Conservation (phyloP, 83 land plant genomes). For the Thuja plicata region DNA sequence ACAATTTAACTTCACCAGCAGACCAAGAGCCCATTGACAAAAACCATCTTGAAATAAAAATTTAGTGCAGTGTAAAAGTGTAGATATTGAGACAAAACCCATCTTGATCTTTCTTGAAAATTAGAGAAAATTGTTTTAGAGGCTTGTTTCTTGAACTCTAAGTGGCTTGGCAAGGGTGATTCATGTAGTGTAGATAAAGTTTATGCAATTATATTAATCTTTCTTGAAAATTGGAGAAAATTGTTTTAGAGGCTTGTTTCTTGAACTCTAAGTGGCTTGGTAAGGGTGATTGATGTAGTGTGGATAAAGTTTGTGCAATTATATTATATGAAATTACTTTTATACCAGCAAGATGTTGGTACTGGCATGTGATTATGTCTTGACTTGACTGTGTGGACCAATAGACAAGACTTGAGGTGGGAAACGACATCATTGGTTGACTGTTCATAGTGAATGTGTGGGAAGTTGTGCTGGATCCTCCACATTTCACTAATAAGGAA, state of each 20-base stretch:
- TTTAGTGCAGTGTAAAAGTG: background rate
- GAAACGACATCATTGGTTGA: background rate
- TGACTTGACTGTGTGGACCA: background rate
- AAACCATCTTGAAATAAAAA: no score
- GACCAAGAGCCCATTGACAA: no score
- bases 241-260: background rate
- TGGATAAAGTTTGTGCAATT: background rate
- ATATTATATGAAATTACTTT: background rate
- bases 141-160: background rate
- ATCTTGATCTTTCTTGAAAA: background rate
- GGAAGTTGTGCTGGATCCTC: background rate
- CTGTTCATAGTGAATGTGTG: background rate
- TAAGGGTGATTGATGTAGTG: background rate
- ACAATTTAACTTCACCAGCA: no score
- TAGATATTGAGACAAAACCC: background rate
- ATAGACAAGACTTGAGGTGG: background rate
- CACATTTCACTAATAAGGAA: background rate
- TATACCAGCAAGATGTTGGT: background rate
- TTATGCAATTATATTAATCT: no score
- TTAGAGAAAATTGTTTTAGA: background rate
- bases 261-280: background rate
- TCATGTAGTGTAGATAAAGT: background rate
- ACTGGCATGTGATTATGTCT: background rate
- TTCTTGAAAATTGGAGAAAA: background rate
- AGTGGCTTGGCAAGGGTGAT: background rate